A percentile compares a stretch with the other conserved stretches of the same genome.
Conservation (phyloP, 2,329 filamentous ascomycete genomes). For the Thyridium curvatum region DNA sequence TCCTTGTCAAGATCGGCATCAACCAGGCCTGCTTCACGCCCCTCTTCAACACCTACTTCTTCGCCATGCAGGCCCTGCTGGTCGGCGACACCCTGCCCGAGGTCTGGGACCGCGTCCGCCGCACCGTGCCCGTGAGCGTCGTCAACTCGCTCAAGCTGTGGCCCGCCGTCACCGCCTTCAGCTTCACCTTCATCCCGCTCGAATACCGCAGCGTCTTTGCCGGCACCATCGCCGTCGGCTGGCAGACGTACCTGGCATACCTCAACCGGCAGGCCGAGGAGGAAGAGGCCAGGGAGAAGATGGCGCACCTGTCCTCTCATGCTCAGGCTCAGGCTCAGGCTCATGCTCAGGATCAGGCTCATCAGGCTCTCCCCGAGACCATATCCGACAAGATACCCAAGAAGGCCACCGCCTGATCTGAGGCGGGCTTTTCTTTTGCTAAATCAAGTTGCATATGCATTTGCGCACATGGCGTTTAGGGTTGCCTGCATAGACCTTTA, state of each 20-base stretch:
- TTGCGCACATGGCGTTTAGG: too few species aligned
- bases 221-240: slow-evolving; percentile 74
- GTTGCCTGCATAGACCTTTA: too few species aligned
- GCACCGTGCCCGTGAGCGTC: slow-evolving; percentile 71
- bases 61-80: slow-evolving; percentile 70
- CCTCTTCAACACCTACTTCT: slow-evolving; percentile 77
- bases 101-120: slow-evolving; percentile 62
- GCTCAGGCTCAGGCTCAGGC: too few species aligned
- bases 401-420: too few species aligned
- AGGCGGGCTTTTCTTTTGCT: too few species aligned
- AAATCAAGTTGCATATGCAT: too few species aligned
- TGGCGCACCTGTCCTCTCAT: background rate
- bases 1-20: slow-evolving; percentile 70
- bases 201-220: slow-evolving; percentile 78
- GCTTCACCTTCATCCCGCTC: slow-evolving; percentile 74
- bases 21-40: slow-evolving; percentile 81
- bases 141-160: slow-evolving; percentile 80
- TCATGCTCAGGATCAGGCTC: too few species aligned
- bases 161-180: slow-evolving; percentile 82
- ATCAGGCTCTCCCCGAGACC: too few species aligned
- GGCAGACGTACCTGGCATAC: slow-evolving; percentile 86
- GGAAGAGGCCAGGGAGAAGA: slow-evolving; percentile 28
- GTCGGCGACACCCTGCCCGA: slow-evolving; percentile 60
- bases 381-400: too few species aligned
- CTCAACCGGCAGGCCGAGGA: slow-evolving; percentile 69